Base-by-base conservation (phyloP, 306 rosid genomes). In the Prunus mongolica region DNA sequence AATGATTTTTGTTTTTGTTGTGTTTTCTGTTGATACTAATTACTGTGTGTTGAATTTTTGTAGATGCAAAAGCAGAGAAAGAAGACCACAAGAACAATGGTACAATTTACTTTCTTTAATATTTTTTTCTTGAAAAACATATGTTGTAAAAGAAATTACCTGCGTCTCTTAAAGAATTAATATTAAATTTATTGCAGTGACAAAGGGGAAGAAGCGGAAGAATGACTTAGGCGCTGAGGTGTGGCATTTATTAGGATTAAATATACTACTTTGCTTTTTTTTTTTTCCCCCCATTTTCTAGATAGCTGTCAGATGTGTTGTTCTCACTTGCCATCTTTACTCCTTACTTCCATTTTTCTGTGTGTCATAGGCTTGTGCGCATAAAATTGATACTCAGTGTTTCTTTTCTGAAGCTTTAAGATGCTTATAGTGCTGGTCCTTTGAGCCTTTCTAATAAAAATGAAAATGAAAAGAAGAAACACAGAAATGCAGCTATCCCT, bases 151-250 rank as follows among this genome's bases (percentile, higher is more conserved):
- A 34, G 24, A 20, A 13, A 56, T 16, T 18, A 19, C 11, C 16
- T 58, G 25, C n/a, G 18, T 74, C 65, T n/a, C 54, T 27, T n/a
- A 12, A 6, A 76, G 71, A 57, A 52, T 57, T 3, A 6, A 54
- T 82, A 55, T 64, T 70, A 58, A 64, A 45, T 80, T 79, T 70
- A 79, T 68, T 87, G 89, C 92, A 90, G 97, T 66, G 73, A 24
- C 93, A 60, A 90, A 87, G 79, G 92, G 96, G 83, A 94, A 94
- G 85, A 93, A 90, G 72, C 88, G 89, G 60, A 94, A 92, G 90
- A 86, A 50, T 85, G 98, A 91, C 71, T 86, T 87, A 3, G 88
- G 88, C 52, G 72, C 60, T 80, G 93, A 90, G 98, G 97, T 93
- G 54, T 73, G 89, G 75, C 83, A 82, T 87, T 52, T 74, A 46